phyloP scores from a whole-genome alignment of 108 stramenopile species.

The Seminavis robusta region DNA sequence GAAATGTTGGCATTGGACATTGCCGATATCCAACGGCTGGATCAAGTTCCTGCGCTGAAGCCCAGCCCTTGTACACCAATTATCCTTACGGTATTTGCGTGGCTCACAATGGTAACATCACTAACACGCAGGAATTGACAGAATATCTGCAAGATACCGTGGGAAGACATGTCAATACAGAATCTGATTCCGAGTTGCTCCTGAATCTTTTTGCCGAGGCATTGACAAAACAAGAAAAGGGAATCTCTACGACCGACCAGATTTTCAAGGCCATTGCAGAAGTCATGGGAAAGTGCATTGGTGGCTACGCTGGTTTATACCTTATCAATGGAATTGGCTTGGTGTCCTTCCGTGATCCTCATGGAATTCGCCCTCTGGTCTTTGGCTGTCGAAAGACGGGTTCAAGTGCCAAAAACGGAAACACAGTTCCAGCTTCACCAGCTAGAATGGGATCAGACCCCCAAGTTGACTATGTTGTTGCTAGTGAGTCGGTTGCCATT shows the following conservation, averaged over 20 bases:
- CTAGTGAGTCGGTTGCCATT: constrained; percentile 97
- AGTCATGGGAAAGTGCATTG: constrained; percentile 86
- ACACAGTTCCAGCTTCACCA: constrained; percentile 27
- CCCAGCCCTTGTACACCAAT: constrained; percentile 97
- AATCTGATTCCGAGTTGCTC: constrained; percentile 95
- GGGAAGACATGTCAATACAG: constrained; percentile 93
- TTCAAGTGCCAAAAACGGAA: constrained; percentile 18
- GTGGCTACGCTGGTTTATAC: constrained; percentile 94
- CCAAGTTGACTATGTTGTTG: constrained; percentile 78
- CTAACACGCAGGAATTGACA: constrained; percentile 82
- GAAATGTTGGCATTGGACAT: constrained; percentile 94
- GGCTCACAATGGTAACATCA: constrained; percentile 98
- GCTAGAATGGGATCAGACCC: constrained; percentile 29
- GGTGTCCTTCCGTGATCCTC: constrained; percentile 94
- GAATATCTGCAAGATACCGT: constrained; percentile 38
- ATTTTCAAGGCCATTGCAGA: constrained; percentile 71
- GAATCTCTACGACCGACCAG: constrained; percentile 43
- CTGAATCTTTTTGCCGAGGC: constrained; percentile 96
- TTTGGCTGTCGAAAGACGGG: constrained; percentile 73
- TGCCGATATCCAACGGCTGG: constrained; percentile 98
- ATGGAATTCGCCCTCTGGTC: constrained; percentile 96
- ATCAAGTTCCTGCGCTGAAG: constrained; percentile 82
- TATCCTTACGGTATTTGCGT: constrained; percentile 96
- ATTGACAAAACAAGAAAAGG: constrained; percentile 41
- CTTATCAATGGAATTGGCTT: constrained; percentile 94